Percentiles rank a stretch among this genome's conserved stretches.
Evolutionary conservation across 169 alveolate genomes (phyloP).

Genomic region (Perkinsus olseni): DNA sequence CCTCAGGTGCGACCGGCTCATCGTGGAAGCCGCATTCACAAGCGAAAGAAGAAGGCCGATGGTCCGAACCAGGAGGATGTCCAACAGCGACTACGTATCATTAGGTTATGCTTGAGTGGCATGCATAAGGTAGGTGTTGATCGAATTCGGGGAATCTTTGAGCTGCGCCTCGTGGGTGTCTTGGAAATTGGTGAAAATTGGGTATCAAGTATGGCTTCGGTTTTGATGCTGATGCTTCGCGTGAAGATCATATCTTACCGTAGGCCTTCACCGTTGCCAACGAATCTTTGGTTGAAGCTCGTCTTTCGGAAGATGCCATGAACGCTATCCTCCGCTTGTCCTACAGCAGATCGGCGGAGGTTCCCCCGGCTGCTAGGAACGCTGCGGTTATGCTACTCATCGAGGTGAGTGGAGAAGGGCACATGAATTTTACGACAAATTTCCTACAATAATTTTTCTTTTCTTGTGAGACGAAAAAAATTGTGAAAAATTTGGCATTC

Average conservation of each 20-base stretch:
- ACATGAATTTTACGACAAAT: too few species aligned
- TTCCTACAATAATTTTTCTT: too few species aligned
- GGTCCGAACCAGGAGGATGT: not conserved
- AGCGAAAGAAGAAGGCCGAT: not conserved
- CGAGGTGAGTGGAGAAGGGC: not conserved
- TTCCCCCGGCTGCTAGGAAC: not conserved
- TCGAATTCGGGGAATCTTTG: too few species aligned
- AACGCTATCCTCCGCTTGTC: not conserved
- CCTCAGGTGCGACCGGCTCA: not conserved
- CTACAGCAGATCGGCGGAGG: not conserved
- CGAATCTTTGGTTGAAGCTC: not conserved
- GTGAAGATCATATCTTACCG: too few species aligned
- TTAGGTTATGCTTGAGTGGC: not conserved
- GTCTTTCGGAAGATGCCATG: not conserved
- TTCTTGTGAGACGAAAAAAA: too few species aligned
- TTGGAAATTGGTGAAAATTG: too few species aligned
- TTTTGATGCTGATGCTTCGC: too few species aligned
- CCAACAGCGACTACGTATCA: not conserved
- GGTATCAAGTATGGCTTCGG: too few species aligned
- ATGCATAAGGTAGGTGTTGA: not conserved
- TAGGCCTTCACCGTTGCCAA: not conserved
- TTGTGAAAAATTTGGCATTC: too few species aligned
- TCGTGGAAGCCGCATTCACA: not conserved
- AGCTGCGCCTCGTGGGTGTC: too few species aligned
- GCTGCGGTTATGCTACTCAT: not conserved